These are phyloP conservation scores for Vitis hybrid DNA, from an alignment of 177 flowering plant genomes.

Conservation along the genomic window DNA sequence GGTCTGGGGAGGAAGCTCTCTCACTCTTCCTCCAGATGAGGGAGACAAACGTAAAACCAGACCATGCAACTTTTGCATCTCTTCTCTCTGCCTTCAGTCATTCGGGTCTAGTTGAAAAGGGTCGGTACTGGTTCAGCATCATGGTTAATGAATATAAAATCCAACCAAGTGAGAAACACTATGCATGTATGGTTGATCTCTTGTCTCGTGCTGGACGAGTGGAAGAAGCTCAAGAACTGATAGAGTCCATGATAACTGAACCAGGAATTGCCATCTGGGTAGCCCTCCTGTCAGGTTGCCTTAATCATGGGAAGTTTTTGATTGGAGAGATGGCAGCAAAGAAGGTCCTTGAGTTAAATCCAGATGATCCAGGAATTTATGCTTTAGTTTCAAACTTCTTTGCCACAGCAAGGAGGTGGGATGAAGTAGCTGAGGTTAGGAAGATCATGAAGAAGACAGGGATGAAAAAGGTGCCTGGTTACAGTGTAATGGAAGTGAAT, in stretches of 20 bases:
- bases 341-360: constrained; percentile 54
- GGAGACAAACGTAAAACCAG: constrained; percentile 41
- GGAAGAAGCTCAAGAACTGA: constrained; percentile 53
- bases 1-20: constrained; percentile 66
- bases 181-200: constrained; percentile 73
- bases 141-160: constrained; percentile 58
- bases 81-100: constrained; percentile 78
- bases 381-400: constrained; percentile 70
- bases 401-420: constrained; percentile 60
- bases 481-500: constrained; percentile 57
- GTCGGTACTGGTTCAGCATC: constrained; percentile 56
- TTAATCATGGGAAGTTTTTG: constrained; percentile 36
- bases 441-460: constrained; percentile 55
- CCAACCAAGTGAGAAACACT: constrained; percentile 65
- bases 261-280: constrained; percentile 67
- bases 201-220: constrained; percentile 71
- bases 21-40: constrained; percentile 54
- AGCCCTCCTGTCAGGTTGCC: constrained; percentile 73
- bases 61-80: constrained; percentile 73
- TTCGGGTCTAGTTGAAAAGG: constrained; percentile 75
- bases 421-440: constrained; percentile 59
- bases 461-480: constrained; percentile 67
- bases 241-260: constrained; percentile 40
- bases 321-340: constrained; percentile 57
- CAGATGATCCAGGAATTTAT: constrained; percentile 66